phyloP scores from a whole-genome alignment of 1,284 basidiomycete genomes.

The Fomitopsis betulina region DNA sequence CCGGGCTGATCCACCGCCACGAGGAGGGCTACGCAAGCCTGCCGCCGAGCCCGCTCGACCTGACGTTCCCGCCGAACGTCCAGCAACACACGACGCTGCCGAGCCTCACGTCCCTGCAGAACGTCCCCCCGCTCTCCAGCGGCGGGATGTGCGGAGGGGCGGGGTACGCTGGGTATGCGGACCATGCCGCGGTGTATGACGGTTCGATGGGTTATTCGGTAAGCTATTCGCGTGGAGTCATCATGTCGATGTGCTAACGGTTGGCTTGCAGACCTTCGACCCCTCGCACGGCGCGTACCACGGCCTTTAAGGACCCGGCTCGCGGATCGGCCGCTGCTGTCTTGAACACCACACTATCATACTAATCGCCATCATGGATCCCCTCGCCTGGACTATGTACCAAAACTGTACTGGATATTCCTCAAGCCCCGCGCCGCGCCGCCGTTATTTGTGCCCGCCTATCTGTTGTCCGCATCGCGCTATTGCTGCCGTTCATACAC shows the following conservation, averaged over 20 bases:
- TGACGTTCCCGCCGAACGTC: conserved; percentile 13
- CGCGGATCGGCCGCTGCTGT: not conserved
- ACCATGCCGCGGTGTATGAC: not conserved
- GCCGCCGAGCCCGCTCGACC: conserved; percentile 27
- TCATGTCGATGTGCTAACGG: not conserved
- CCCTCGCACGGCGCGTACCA: not conserved
- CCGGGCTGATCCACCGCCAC: conserved; percentile 22
- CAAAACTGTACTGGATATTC: conserved; percentile 1
- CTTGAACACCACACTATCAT: not conserved
- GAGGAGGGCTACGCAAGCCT: conserved; percentile 28
- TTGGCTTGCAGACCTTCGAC: not conserved
- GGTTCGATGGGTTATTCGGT: not conserved
- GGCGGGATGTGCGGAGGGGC: conserved; percentile 2
- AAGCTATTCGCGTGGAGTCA: not conserved
- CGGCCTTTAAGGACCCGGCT: not conserved
- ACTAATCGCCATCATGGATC: not conserved
- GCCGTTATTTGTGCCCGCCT: not conserved
- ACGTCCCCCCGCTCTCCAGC: not conserved
- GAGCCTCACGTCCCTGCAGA: conserved; percentile 2
- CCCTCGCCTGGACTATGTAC: not conserved
- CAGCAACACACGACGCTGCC: conserved; percentile 1
- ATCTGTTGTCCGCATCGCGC: no score
- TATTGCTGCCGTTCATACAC: no score
- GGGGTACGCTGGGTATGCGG: not conserved
- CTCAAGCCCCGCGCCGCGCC: not conserved